A percentile compares a stretch with the other conserved stretches of the same genome.
These are phyloP conservation scores for Metschnikowia baotianmanensis DNA, from an alignment of 805 yeast genomes.

Conservation along the genomic window DNA sequence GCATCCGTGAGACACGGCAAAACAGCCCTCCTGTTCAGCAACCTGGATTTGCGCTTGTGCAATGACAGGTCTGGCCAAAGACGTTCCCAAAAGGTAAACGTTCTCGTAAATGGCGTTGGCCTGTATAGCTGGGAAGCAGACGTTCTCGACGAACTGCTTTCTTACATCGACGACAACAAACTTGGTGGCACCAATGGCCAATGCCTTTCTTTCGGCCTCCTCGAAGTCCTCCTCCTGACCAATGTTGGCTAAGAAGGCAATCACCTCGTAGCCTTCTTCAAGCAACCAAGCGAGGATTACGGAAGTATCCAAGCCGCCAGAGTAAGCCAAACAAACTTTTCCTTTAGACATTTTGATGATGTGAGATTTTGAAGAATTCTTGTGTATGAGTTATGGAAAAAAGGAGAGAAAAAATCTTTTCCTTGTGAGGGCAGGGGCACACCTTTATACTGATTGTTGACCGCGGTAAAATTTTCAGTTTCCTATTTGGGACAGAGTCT, in stretches of 20 bases:
- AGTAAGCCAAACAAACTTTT: conserved; percentile 98
- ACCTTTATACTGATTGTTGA: conserved; percentile 22
- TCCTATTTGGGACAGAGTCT: conserved; percentile 16
- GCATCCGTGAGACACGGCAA: conserved; percentile 98
- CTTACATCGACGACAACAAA: conserved; percentile 93
- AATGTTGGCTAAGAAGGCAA: conserved; percentile 96
- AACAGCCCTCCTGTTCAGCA: conserved; percentile 96
- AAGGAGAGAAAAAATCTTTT: conserved; percentile 5
- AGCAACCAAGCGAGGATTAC: conserved; percentile 97
- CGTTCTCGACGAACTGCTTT: conserved; percentile 89
- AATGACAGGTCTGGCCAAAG: conserved; percentile 97
- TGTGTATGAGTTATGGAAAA: neutral
- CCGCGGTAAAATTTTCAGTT: conserved; percentile 21
- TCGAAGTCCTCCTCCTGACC: conserved; percentile 99
- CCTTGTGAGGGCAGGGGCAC: conserved; percentile 8
- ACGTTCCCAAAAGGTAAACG: conserved; percentile 93
- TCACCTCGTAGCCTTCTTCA: conserved; percentile 96
- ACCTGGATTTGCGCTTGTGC: conserved; percentile 97
- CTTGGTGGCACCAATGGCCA: conserved; percentile 95
- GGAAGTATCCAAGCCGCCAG: conserved; percentile 98
- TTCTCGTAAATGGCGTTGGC: conserved; percentile 97
- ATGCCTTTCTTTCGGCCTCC: conserved; percentile 94
- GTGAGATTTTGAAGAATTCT: neutral
- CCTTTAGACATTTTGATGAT: conserved; percentile 78
- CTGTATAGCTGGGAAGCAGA: conserved; percentile 95